Conservation (phyloP, 164 flowering plant genomes). For the Nelumbo lutea region DNA sequence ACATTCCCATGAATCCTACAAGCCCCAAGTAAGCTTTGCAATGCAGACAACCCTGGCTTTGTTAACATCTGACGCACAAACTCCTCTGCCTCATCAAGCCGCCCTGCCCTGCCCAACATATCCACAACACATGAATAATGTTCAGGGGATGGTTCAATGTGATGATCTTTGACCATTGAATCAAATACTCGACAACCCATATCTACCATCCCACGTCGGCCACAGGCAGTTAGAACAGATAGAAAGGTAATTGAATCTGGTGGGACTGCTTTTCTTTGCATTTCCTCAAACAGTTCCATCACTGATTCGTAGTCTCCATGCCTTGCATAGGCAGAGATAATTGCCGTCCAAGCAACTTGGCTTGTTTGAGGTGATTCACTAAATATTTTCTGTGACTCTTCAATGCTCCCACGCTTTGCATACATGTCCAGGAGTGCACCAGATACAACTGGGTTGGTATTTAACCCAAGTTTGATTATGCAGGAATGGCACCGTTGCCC, state of each 20-base stretch:
- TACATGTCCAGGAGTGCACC: conserved; percentile 92
- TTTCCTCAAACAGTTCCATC: conserved; percentile 47
- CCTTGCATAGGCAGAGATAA: conserved; percentile 72
- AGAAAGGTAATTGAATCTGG: conserved; percentile 87
- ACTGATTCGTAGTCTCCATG: conserved; percentile 74
- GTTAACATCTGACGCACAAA: conserved; percentile 49
- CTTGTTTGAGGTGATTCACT: conserved; percentile 36
- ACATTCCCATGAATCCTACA: conserved; percentile 74
- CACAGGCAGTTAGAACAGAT: conserved; percentile 63
- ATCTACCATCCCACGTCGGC: conserved; percentile 72
- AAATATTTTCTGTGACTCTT: conserved; percentile 56
- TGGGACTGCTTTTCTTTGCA: conserved; percentile 40
- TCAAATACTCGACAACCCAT: conserved; percentile 47
- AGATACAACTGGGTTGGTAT: conserved; percentile 44
- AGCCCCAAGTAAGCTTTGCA: conserved; percentile 89
- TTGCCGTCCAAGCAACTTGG: conserved; percentile 75
- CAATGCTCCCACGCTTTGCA: conserved; percentile 80
- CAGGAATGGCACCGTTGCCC: conserved; percentile 71
- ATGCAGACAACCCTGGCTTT: conserved; percentile 56
- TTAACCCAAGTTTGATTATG: conserved; percentile 57
- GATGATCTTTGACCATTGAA: conserved; percentile 51
- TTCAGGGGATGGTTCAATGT: conserved; percentile 60
- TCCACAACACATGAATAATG: conserved; percentile 86
- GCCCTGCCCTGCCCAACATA: conserved; percentile 83
- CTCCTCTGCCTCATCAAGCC: conserved; percentile 74